Evolutionary conservation across 2,329 filamentous ascomycete genomes (phyloP).

Genomic region (Ascochyta koolunga): DNA sequence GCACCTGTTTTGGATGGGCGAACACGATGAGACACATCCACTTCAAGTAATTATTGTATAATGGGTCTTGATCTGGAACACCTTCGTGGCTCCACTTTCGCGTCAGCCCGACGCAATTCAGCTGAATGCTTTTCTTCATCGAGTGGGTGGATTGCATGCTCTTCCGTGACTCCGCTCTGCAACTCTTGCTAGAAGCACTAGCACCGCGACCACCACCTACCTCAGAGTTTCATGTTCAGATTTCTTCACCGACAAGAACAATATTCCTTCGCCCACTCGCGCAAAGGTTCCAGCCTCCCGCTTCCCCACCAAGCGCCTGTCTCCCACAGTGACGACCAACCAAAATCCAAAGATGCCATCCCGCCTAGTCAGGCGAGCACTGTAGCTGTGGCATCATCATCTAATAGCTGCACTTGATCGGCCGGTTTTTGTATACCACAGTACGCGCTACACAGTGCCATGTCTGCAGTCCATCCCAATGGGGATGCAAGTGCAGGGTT

Average conservation of each 20-base stretch:
- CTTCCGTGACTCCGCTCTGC: constrained; percentile 13
- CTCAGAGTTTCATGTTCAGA: constrained; percentile 9
- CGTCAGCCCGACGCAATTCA: constrained; percentile 29
- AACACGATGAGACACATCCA: constrained; percentile 26
- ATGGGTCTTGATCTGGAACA: constrained; percentile 25
- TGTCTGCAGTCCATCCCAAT: constrained; percentile 14
- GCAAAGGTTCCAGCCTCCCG: constrained; percentile 15
- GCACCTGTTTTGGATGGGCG: constrained; percentile 15
- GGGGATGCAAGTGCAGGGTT: constrained; percentile 20
- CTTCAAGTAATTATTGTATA: constrained; percentile 10
- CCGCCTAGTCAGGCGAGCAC: constrained; percentile 10
- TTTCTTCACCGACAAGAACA: constrained; percentile 16
- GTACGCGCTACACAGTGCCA: constrained; percentile 8
- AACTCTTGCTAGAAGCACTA: constrained; percentile 6
- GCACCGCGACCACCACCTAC: constrained; percentile 8
- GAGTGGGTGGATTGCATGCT: constrained; percentile 11
- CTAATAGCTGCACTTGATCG: constrained; percentile 4
- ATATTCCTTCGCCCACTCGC: constrained; percentile 6
- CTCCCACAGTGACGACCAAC: constrained; percentile 8
- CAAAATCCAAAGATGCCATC: constrained; percentile 3
- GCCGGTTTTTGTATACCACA: constrained; percentile 2
- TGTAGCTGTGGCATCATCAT: constrained; percentile 13
- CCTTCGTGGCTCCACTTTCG: constrained; percentile 15
- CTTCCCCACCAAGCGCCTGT: constrained; percentile 19
- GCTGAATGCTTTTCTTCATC: constrained; percentile 15